phyloP scores from a whole-genome alignment of 768 basidiomycete species.

The Ephemerocybe angulata region DNA sequence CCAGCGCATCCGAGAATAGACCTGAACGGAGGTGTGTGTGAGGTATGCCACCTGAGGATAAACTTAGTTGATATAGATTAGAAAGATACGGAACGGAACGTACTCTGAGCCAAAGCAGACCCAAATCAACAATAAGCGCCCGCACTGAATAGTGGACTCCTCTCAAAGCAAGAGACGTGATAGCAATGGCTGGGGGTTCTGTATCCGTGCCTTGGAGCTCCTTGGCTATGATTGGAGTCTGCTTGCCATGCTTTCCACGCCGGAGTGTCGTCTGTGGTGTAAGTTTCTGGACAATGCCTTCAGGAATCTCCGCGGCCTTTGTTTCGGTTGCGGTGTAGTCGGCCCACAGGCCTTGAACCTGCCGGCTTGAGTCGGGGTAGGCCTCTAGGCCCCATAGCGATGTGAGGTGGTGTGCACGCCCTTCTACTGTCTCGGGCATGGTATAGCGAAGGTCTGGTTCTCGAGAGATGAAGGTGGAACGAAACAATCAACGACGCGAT shows the following conservation, averaged over 20 bases:
- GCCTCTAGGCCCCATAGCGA: background rate
- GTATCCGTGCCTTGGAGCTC: background rate
- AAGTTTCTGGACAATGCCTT: background rate
- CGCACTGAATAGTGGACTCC: background rate
- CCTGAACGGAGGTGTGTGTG: conserved; percentile 11
- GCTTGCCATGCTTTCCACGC: background rate
- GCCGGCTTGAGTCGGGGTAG: background rate
- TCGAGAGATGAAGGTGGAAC: background rate
- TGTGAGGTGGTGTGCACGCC: background rate
- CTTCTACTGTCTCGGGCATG: background rate
- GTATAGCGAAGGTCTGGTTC: background rate
- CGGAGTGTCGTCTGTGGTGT: background rate
- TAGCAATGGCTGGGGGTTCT: background rate
- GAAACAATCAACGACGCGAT: background rate
- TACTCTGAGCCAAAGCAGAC: background rate
- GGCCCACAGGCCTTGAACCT: background rate
- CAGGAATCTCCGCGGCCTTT: background rate
- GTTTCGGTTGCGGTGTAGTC: background rate
- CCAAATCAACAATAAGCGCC: background rate
- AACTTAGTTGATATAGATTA: background rate
- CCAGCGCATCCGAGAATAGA: conserved; percentile 5
- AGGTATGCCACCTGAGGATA: conserved; percentile 9
- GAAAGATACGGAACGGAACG: background rate
- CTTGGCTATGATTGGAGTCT: background rate
- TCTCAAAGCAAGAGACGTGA: background rate